Evolutionary conservation across 2,329 filamentous ascomycete genomes (phyloP), one percentile per base, ranked within the genome.

Genomic region (Teratosphaeria viscida): DNA sequence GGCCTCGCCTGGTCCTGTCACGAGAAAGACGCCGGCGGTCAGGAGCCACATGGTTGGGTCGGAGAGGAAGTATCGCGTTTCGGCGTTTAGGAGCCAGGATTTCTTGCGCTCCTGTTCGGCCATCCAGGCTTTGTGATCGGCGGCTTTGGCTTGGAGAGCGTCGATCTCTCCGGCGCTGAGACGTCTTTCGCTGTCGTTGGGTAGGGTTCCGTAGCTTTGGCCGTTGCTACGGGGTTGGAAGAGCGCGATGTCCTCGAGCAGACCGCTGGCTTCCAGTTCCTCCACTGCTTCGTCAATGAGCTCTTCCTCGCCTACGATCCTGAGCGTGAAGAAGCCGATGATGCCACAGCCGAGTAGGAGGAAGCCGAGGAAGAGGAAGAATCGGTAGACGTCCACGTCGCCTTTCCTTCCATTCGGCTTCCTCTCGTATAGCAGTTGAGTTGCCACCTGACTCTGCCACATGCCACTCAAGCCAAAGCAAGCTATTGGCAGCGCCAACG

Each of bases 21-120:
- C 89, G 63, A 97, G 82, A 74, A 97, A 90, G 75, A 99, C 97
- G 23, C 91, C 92, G 0, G 86, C 78, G 0, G 92, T 90, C 65
- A 99, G 87, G 71, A 86, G 89, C 92, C 92, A 99, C 92, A 97
- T 97, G 12, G 91, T 96, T 61, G 83, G 85, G 66, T 99, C 94
- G 27, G 83, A 81, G 10, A 99, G 80, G 73, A 97, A 99, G 3
- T 85, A 81, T 12, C 85, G 81, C 0, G 94, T 97, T 72, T 96
- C 92, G 53, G 89, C 90, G 68, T 97, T 97, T 65, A 97, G 82
- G 3, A 96, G 81, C 85, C 88, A 94, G 10, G 53, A 32, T 79
- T 96, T 96, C 79, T 92, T 95, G 63, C 85, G 79, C 47, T 81
- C 75, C 65, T 84, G 81, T 64, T 83, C 79, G 59, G 80, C 76